A percentile compares a stretch with the other conserved stretches of the same genome.
phyloP scores from a whole-genome alignment of 331 rosid species.

The Arachis monticola region DNA sequence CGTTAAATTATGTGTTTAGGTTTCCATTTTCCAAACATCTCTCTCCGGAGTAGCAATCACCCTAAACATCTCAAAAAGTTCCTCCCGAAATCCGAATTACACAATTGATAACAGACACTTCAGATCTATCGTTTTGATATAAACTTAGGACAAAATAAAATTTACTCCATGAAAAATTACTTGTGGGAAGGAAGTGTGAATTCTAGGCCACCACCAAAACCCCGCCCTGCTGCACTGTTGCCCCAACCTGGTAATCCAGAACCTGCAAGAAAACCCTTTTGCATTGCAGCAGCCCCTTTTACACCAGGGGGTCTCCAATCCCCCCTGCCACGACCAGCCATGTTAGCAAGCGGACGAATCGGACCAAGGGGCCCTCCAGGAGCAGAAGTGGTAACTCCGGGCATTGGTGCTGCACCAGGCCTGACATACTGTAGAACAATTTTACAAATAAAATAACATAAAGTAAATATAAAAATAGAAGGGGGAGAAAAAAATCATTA shows the following conservation, averaged over 20 bases:
- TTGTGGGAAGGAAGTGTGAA: constrained; percentile 99
- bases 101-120: constrained; percentile 20
- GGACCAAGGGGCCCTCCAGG: constrained; percentile 86
- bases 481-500: constrained; percentile 19
- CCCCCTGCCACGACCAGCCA: constrained; percentile 96
- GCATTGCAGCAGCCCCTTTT: constrained; percentile 65
- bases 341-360: constrained; percentile 78
- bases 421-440: constrained; percentile 78
- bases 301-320: constrained; percentile 95
- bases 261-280: constrained; percentile 85
- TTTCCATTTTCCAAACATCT: background rate
- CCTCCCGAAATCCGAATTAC: background rate
- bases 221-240: constrained; percentile 76
- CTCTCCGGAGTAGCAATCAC: constrained; percentile 16
- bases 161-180: constrained; percentile 51
- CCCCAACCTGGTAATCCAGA: constrained; percentile 84
- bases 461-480: too few relatives aligned
- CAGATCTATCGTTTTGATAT: constrained; percentile 20
- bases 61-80: constrained; percentile 23
- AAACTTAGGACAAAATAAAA: constrained; percentile 9
- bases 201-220: constrained; percentile 91
- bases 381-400: constrained; percentile 66
- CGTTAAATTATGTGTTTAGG: constrained; percentile 12
- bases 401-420: constrained; percentile 90
- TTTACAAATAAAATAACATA: background rate